Conservation (phyloP, 164 flowering plant genomes). For the Tinospora cordifolia region DNA sequence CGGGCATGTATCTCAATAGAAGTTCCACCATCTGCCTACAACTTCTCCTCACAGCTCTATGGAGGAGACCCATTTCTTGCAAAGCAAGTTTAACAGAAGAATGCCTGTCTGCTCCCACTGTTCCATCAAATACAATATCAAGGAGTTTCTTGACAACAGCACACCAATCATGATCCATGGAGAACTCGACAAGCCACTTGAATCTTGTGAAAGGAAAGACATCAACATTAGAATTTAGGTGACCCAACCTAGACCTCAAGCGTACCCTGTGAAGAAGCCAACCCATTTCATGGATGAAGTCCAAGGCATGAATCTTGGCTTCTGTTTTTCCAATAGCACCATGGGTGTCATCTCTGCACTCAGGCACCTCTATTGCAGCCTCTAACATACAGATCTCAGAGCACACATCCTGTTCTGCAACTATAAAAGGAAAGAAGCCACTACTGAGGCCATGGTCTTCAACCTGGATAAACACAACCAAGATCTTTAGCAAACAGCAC, state of each 20-base stretch:
- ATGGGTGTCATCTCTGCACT: constrained; percentile 18
- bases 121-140: constrained; percentile 43
- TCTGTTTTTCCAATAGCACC: constrained; percentile 16
- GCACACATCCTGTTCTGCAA: constrained; percentile 67
- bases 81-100: constrained; percentile 39
- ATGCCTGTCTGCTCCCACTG: constrained; percentile 33
- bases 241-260: constrained; percentile 32
- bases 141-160: constrained; percentile 76
- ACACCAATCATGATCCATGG: constrained; percentile 81
- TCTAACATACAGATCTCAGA: constrained; percentile 68
- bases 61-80: constrained; percentile 56
- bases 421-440: constrained; percentile 78
- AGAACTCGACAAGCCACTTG: constrained; percentile 66
- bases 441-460: constrained; percentile 68
- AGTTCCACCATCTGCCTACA: constrained; percentile 59
- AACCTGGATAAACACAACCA: constrained; percentile 32
- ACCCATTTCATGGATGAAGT: constrained; percentile 77
- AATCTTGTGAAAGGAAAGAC: constrained; percentile 48
- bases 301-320: constrained; percentile 41
- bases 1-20: constrained; percentile 44
- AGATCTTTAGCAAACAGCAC: neutral
- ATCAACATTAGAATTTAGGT: constrained; percentile 21
- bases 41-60: constrained; percentile 62
- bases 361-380: constrained; percentile 35
- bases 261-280: constrained; percentile 72